phyloP scores from a whole-genome alignment of 1,284 basidiomycete genomes.

The Coniophora puteana region DNA sequence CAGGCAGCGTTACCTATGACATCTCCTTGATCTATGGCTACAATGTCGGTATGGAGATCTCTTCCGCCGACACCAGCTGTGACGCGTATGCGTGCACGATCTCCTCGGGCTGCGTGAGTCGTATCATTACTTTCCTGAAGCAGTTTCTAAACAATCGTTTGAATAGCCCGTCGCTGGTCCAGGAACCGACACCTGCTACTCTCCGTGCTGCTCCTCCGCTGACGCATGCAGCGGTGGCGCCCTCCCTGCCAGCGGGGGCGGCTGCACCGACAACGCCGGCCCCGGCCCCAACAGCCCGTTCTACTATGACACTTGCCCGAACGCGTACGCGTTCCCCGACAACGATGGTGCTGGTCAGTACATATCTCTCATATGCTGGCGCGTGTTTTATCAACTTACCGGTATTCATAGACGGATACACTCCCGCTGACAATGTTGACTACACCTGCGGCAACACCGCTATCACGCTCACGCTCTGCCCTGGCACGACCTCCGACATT shows the following conservation, averaged over 20 bases:
- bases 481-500: slow-evolving; percentile 22
- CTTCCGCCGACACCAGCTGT: slow-evolving; percentile 22
- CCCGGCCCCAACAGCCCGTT: slow-evolving; percentile 27
- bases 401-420: too few relatives aligned
- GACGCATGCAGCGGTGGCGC: slow-evolving; percentile 22
- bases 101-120: slow-evolving; percentile 15
- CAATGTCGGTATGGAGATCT: slow-evolving; percentile 33
- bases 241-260: slow-evolving; percentile 24
- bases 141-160: too few relatives aligned
- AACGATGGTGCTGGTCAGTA: slow-evolving; percentile 27
- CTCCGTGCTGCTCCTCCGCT: slow-evolving; percentile 24
- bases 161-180: slow-evolving; percentile 29
- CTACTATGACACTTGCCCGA: slow-evolving; percentile 25
- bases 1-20: slow-evolving; percentile 31
- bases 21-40: slow-evolving; percentile 35
- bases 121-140: too few relatives aligned
- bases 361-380: too few relatives aligned
- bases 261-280: slow-evolving; percentile 23
- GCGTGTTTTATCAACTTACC: too few relatives aligned
- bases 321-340: slow-evolving; percentile 30
- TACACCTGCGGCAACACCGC: slow-evolving; percentile 27
- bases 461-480: slow-evolving; percentile 30
- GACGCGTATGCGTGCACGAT: slow-evolving; percentile 26
- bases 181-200: slow-evolving; percentile 22
- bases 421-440: slow-evolving; percentile 22